These are phyloP conservation scores for Carex kokanica DNA, from an alignment of 176 grass and related monocot species.

Conservation along the genomic window DNA sequence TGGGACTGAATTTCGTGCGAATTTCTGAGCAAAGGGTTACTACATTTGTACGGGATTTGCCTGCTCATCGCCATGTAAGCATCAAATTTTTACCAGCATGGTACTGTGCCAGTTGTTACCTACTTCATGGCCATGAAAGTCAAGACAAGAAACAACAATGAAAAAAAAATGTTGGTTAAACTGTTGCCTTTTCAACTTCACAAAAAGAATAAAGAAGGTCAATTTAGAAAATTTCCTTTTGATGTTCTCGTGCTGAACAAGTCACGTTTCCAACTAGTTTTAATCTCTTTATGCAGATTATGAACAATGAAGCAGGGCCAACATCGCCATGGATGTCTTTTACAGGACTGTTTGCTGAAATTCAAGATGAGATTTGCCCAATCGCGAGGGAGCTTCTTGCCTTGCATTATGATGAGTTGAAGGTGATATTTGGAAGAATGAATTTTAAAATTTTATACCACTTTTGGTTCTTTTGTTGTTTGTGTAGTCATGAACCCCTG, in stretches of 20 bases:
- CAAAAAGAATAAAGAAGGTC: constrained; percentile 10
- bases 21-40: constrained; percentile 42
- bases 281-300: constrained; percentile 40
- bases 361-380: constrained; percentile 51
- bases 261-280: constrained; percentile 13
- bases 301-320: constrained; percentile 40
- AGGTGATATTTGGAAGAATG: constrained; percentile 34
- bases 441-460: neutral
- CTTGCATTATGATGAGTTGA: constrained; percentile 67
- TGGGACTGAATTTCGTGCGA: constrained; percentile 58
- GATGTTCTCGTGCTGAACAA: constrained; percentile 5
- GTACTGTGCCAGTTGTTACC: neutral
- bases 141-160: neutral
- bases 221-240: constrained; percentile 11
- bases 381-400: constrained; percentile 61
- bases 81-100: neutral
- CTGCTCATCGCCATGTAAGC: constrained; percentile 55
- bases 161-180: neutral
- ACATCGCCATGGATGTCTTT: constrained; percentile 73
- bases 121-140: neutral
- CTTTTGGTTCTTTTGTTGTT: neutral
- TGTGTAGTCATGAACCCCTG: constrained; percentile 17
- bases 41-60: constrained; percentile 41
- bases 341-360: constrained; percentile 47
- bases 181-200: neutral